Conservation (phyloP, 495 filamentous ascomycete genomes). For the Trichoderma virens region DNA sequence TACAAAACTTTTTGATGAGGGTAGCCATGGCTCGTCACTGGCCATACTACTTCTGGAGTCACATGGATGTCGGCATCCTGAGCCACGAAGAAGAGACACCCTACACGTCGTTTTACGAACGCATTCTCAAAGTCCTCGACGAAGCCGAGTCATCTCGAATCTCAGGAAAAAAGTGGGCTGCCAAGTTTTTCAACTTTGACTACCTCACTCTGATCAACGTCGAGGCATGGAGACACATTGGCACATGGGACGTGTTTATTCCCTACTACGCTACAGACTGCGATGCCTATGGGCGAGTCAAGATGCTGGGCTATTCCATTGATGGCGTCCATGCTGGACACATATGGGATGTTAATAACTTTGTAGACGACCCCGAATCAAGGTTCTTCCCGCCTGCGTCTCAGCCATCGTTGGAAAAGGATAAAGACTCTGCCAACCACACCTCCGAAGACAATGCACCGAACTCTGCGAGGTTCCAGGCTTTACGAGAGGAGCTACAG, state of each 20-base stretch:
- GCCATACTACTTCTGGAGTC: conserved; percentile 49
- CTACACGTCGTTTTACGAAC: conserved; percentile 46
- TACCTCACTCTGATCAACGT: conserved; percentile 51
- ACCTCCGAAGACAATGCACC: neutral
- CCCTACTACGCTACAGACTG: conserved; percentile 56
- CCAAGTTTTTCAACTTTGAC: conserved; percentile 52
- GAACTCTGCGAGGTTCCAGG: neutral
- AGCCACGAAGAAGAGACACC: conserved; percentile 35
- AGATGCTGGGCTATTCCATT: conserved; percentile 44
- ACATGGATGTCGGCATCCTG: conserved; percentile 46
- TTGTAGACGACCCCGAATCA: conserved; percentile 37
- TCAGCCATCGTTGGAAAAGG: conserved; percentile 33
- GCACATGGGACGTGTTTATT: conserved; percentile 54
- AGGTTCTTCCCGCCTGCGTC: conserved; percentile 38
- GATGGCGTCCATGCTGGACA: conserved; percentile 36
- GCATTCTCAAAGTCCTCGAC: conserved; percentile 36
- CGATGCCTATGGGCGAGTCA: conserved; percentile 47
- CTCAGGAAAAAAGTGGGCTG: conserved; percentile 34
- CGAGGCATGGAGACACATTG: conserved; percentile 42
- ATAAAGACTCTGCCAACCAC: conserved; percentile 17
- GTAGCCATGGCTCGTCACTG: conserved; percentile 34
- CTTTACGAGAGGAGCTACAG: conserved; percentile 13
- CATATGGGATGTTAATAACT: conserved; percentile 44
- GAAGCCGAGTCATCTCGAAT: conserved; percentile 13
- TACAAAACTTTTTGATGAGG: conserved; percentile 54